A percentile compares a stretch with the other conserved stretches of the same genome.
Conservation (phyloP, 2,329 filamentous ascomycete genomes). For the Ambrosiella xylebori region DNA sequence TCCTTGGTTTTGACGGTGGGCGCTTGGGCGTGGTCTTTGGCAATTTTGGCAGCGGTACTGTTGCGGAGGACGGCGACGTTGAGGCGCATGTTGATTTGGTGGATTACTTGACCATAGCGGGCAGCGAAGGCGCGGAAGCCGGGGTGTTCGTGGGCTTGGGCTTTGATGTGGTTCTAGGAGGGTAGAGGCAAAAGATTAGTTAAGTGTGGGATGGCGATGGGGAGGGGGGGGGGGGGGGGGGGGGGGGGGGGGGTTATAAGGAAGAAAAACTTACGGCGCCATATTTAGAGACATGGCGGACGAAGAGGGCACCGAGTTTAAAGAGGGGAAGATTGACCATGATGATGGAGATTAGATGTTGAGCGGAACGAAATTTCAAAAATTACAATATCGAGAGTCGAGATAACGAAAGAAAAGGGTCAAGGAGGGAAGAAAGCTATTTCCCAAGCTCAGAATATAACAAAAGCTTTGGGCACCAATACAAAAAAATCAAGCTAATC, state of each 20-base stretch:
- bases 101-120: conserved; percentile 43
- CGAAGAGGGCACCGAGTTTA: conserved; percentile 46
- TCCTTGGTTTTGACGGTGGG: conserved; percentile 50
- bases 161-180: conserved; percentile 45
- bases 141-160: conserved; percentile 46
- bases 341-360: not conserved
- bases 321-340: conserved; percentile 53
- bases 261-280: conserved; percentile 37
- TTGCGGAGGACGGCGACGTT: conserved; percentile 43
- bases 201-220: not conserved
- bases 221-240: not conserved
- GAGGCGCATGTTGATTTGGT: conserved; percentile 50
- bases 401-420: no score
- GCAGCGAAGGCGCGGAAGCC: conserved; percentile 44
- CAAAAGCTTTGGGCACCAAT: not conserved
- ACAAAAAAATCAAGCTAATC: not conserved
- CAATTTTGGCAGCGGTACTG: conserved; percentile 36
- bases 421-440: no score
- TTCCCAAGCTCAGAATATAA: no score
- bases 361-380: no score
- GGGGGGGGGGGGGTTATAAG: not conserved
- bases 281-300: conserved; percentile 52
- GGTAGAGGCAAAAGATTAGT: not conserved
- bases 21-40: conserved; percentile 44
- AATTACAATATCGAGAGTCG: no score